phyloP scores from a whole-genome alignment of 2,329 filamentous ascomycete species.

The Penicillium sp. region DNA sequence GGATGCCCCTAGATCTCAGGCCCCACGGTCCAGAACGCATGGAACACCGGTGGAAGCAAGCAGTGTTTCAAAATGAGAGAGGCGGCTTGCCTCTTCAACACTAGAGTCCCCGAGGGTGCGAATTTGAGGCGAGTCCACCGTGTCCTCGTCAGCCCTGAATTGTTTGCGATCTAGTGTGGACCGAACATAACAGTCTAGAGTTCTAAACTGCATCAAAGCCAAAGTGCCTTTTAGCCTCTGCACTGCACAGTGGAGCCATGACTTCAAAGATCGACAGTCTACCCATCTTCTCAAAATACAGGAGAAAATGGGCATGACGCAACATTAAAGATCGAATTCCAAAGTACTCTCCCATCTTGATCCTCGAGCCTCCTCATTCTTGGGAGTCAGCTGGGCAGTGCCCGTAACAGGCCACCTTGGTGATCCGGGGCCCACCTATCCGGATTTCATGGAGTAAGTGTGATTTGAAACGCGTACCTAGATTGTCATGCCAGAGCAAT shows the following conservation, averaged over 20 bases:
- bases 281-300: no score
- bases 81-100: not conserved
- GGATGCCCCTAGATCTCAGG: not conserved
- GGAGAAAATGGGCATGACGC: no score
- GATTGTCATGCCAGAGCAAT: not conserved
- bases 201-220: not conserved
- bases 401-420: no score
- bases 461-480: not conserved
- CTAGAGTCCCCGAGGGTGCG: not conserved
- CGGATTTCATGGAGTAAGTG: no score
- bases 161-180: conserved; percentile 1
- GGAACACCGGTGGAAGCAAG: not conserved
- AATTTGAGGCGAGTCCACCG: not conserved
- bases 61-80: not conserved
- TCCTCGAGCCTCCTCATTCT: no score
- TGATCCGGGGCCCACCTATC: no score
- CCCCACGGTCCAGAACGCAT: not conserved
- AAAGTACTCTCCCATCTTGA: no score
- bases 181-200: conserved; percentile 9
- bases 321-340: no score
- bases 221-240: conserved; percentile 6
- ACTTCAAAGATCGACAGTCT: conserved; percentile 8
- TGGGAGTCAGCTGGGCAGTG: no score
- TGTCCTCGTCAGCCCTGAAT: conserved; percentile 21
- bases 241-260: conserved; percentile 14